Evolutionary conservation across 2,329 filamentous ascomycete genomes (phyloP).

Genomic region (Colletotrichum lini): DNA sequence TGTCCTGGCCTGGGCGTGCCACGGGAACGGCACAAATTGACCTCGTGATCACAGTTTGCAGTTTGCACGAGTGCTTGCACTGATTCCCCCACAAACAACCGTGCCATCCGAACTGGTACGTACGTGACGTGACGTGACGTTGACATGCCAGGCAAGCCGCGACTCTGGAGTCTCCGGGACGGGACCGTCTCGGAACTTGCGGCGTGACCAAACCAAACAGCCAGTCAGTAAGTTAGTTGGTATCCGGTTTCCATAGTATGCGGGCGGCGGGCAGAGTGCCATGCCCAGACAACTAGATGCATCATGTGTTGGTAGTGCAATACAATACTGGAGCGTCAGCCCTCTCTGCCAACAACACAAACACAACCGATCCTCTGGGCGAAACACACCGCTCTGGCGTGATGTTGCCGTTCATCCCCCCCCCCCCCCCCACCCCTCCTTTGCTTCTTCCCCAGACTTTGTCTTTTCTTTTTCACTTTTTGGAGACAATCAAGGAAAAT

Average conservation of each 20-base stretch:
- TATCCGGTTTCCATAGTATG: conserved; percentile 4
- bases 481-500: conserved; percentile 5
- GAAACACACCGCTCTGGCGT: conserved; percentile 1
- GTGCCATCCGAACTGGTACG: conserved; percentile 30
- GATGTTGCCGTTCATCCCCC: background rate
- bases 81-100: conserved; percentile 36
- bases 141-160: conserved; percentile 1
- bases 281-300: background rate
- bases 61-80: conserved; percentile 20
- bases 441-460: conserved; percentile 1
- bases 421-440: no score
- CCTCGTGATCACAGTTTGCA: conserved; percentile 26
- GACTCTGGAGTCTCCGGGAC: background rate
- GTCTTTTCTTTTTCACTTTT: background rate
- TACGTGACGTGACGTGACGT: background rate
- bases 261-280: background rate
- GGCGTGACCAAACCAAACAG: background rate
- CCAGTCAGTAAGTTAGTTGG: background rate
- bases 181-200: conserved; percentile 4
- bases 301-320: background rate
- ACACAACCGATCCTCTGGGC: background rate
- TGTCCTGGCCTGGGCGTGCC: background rate
- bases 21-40: conserved; percentile 21
- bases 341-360: background rate
- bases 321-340: background rate